Evolutionary conservation across 805 yeast species (phyloP).

Genomic region (Hanseniaspora guilliermondii): DNA sequence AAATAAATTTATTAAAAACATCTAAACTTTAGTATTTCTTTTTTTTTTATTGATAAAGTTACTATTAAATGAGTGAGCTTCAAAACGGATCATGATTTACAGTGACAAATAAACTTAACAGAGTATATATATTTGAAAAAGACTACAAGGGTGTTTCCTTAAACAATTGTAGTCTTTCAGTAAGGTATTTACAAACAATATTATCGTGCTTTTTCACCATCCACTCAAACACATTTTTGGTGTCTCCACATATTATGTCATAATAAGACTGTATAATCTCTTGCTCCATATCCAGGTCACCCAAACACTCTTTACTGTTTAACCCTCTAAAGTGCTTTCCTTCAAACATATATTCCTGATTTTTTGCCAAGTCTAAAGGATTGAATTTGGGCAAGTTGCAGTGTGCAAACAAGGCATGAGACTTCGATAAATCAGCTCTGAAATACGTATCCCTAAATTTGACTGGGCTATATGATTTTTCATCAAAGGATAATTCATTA

Average conservation of each 20-base stretch:
- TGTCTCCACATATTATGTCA: slow-evolving; percentile 5
- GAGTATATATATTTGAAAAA: too few relatives aligned
- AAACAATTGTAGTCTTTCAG: not conserved
- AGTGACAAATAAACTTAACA: too few relatives aligned
- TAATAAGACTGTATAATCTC: slow-evolving; percentile 5
- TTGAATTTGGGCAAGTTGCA: slow-evolving; percentile 32
- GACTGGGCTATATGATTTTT: slow-evolving; percentile 11
- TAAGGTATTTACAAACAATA: not conserved
- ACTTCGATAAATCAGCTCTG: slow-evolving; percentile 13
- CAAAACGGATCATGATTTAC: too few relatives aligned
- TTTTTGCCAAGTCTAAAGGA: slow-evolving; percentile 23
- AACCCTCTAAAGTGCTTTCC: slow-evolving; percentile 16
- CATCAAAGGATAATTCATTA: not conserved
- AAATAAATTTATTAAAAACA: too few relatives aligned
- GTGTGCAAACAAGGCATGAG: slow-evolving; percentile 29
- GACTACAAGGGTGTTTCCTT: not conserved
- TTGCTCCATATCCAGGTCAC: slow-evolving; percentile 9
- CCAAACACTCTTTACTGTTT: slow-evolving; percentile 14
- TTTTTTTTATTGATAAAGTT: not conserved
- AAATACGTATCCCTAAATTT: slow-evolving; percentile 14
- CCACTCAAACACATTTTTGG: slow-evolving; percentile 5
- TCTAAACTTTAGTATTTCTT: not conserved
- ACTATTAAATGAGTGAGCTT: too few relatives aligned
- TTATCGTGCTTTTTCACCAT: not conserved
- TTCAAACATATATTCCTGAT: slow-evolving; percentile 19